Evolutionary conservation across 306 rosid species (phyloP).

Genomic region (Malus asiatica): DNA sequence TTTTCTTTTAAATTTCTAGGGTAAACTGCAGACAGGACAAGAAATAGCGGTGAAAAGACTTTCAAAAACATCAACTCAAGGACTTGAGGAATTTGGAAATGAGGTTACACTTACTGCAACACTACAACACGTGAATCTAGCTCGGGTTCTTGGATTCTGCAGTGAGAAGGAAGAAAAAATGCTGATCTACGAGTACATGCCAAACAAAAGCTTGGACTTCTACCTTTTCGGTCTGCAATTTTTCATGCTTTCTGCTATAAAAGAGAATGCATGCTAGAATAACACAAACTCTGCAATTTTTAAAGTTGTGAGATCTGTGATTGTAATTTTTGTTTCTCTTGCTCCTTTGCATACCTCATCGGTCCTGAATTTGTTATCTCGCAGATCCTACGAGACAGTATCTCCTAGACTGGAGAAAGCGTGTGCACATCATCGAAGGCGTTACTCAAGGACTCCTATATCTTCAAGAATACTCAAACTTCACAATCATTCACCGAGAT

Average conservation of each 20-base stretch:
- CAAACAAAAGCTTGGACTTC: constrained; percentile 40
- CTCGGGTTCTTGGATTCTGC: constrained; percentile 36
- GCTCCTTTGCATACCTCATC: background rate
- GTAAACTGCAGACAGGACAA: constrained; percentile 15
- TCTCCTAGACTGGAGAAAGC: constrained; percentile 39
- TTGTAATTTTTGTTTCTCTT: background rate
- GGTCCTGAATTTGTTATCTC: background rate
- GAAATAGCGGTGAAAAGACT: constrained; percentile 46
- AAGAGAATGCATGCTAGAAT: background rate
- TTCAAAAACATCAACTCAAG: constrained; percentile 40
- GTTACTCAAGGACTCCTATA: constrained; percentile 67
- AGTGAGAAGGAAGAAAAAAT: constrained; percentile 28
- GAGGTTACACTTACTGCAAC: constrained; percentile 43
- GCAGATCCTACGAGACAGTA: constrained; percentile 32
- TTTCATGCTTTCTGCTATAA: background rate
- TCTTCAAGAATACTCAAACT: constrained; percentile 67
- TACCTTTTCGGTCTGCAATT: constrained; percentile 30
- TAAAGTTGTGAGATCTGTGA: background rate
- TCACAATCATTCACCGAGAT: constrained; percentile 61
- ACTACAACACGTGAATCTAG: constrained; percentile 45
- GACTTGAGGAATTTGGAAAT: constrained; percentile 39
- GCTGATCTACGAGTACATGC: constrained; percentile 43
- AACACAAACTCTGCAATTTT: too few relatives aligned
- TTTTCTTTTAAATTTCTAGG: constrained; percentile 4
- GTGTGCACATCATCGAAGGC: constrained; percentile 58